Conservation (phyloP, 176 grass and related monocot genomes). For the Cenchrus americanus region DNA sequence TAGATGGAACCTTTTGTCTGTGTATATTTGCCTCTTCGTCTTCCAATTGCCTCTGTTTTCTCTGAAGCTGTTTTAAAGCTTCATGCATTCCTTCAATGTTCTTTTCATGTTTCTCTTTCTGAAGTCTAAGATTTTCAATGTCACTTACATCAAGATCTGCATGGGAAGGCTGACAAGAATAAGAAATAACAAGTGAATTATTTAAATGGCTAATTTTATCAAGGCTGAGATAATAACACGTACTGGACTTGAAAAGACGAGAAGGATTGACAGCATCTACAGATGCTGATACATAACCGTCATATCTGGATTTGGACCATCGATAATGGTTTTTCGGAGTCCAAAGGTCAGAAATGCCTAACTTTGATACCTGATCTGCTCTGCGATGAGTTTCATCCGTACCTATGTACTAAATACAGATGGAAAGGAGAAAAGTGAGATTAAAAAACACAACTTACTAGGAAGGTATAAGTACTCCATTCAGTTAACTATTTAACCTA, state of each 20-base stretch:
- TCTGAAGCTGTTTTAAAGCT: constrained; percentile 50
- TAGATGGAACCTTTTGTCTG: constrained; percentile 62
- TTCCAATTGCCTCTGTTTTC: constrained; percentile 67
- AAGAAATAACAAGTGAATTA: constrained; percentile 18
- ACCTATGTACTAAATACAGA: constrained; percentile 77
- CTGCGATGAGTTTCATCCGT: constrained; percentile 66
- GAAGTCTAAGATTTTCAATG: constrained; percentile 55
- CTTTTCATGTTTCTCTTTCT: constrained; percentile 46
- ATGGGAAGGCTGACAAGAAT: constrained; percentile 39
- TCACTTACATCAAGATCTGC: constrained; percentile 71
- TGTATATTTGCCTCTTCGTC: constrained; percentile 72
- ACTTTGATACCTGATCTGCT: constrained; percentile 54
- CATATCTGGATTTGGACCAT: constrained; percentile 84
- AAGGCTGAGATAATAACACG: constrained; percentile 30
- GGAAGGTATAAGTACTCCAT: not conserved
- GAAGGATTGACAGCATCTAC: constrained; percentile 53
- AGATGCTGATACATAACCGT: constrained; percentile 57
- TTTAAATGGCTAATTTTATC: constrained; percentile 1
- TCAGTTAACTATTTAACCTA: not conserved
- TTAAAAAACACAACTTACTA: not conserved
- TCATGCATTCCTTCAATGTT: constrained; percentile 48
- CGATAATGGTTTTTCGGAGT: constrained; percentile 86
- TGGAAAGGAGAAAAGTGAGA: constrained; percentile 13
- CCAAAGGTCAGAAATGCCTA: constrained; percentile 80
- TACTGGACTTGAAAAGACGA: constrained; percentile 73